These are phyloP conservation scores for Amanita pallidorosea DNA, from an alignment of 768 basidiomycete species.

Conservation along the genomic window DNA sequence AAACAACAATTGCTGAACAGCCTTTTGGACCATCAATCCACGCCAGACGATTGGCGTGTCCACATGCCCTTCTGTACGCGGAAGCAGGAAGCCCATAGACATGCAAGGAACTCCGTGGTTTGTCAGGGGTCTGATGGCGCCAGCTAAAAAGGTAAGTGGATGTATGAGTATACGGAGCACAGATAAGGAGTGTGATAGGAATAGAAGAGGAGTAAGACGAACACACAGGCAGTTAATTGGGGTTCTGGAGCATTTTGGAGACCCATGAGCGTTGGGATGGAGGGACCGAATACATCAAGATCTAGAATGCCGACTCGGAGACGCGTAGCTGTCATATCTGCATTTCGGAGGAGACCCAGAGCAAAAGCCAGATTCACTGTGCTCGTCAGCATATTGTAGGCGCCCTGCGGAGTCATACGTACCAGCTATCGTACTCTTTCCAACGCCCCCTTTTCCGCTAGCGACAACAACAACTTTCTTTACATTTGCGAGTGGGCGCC, in stretches of 20 bases:
- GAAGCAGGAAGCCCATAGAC: conserved; percentile 96
- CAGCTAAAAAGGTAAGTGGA: conserved; percentile 30
- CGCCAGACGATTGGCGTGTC: conserved; percentile 91
- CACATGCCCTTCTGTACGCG: conserved; percentile 35
- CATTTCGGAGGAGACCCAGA: conserved; percentile 38
- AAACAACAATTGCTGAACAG: conserved; percentile 91
- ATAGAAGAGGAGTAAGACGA: background rate
- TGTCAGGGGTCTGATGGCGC: conserved; percentile 68
- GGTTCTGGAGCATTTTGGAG: conserved; percentile 74
- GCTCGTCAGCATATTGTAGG: background rate
- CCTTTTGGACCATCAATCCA: conserved; percentile 97
- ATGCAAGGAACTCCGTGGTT: conserved; percentile 91
- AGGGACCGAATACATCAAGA: conserved; percentile 93
- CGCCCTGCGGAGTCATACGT: conserved; percentile 10
- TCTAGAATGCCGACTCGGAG: conserved; percentile 82
- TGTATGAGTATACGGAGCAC: background rate
- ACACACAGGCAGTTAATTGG: conserved; percentile 55
- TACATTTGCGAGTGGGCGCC: conserved; percentile 58
- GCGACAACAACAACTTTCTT: conserved; percentile 77
- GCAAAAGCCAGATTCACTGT: conserved; percentile 77
- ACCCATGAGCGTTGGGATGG: conserved; percentile 88
- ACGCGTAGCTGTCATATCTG: conserved; percentile 18
- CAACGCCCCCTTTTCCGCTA: conserved; percentile 93
- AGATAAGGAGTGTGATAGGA: background rate
- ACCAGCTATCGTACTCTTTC: conserved; percentile 93